A percentile compares a stretch with the other conserved stretches of the same genome.
These are phyloP conservation scores for Myrmaecium sp. DNA, from an alignment of 2,329 filamentous ascomycete genomes.

Conservation along the genomic window DNA sequence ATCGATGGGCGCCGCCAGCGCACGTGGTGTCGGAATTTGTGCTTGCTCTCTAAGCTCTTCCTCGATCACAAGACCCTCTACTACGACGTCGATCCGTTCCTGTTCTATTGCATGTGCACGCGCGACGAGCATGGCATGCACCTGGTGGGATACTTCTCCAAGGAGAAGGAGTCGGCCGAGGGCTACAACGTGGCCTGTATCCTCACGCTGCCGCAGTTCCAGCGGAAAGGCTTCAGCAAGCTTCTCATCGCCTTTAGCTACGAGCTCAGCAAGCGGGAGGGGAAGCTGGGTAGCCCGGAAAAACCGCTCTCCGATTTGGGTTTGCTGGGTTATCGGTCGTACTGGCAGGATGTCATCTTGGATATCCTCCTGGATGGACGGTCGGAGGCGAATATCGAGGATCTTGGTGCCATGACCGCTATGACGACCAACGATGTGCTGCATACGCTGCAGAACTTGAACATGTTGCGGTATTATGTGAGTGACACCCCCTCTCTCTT, in stretches of 20 bases:
- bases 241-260: conserved; percentile 95
- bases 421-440: conserved; percentile 98
- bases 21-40: conserved; percentile 93
- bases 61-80: conserved; percentile 96
- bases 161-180: conserved; percentile 94
- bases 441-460: conserved; percentile 81
- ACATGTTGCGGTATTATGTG: conserved; percentile 82
- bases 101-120: conserved; percentile 96
- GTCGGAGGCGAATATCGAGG: conserved; percentile 68
- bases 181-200: conserved; percentile 98
- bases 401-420: conserved; percentile 59
- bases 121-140: conserved; percentile 81
- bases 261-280: conserved; percentile 87
- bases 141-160: conserved; percentile 97
- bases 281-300: conserved; percentile 87
- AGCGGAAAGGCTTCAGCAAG: conserved; percentile 83
- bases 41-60: conserved; percentile 88
- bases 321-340: conserved; percentile 84
- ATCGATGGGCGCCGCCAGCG: conserved; percentile 88
- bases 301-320: conserved; percentile 92
- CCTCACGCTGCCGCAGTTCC: conserved; percentile 86
- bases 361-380: conserved; percentile 58
- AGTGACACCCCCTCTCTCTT: conserved; percentile 9
- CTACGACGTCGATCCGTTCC: conserved; percentile 97
- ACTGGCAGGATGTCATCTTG: conserved; percentile 91